phyloP scores from a whole-genome alignment of 768 basidiomycete species.

The Psilocybe sp. region DNA sequence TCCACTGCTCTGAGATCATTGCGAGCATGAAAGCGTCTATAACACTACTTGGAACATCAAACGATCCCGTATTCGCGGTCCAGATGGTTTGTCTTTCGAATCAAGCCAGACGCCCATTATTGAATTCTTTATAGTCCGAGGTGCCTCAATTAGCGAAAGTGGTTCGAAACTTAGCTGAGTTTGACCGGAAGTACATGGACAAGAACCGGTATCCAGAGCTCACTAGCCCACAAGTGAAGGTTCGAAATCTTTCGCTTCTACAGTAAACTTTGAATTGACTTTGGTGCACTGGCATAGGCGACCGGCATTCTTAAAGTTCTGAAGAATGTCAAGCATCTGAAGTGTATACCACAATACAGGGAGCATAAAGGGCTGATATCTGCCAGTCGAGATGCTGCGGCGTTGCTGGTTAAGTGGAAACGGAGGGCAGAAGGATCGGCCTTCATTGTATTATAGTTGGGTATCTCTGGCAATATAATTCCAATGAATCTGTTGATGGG shows the following conservation, averaged over 20 bases:
- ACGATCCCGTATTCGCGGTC: not conserved
- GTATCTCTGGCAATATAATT: not conserved
- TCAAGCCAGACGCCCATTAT: not conserved
- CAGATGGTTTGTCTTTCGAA: not conserved
- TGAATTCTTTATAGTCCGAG: not conserved
- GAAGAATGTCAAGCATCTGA: conserved; percentile 5
- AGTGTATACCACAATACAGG: conserved; percentile 5
- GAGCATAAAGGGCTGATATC: not conserved
- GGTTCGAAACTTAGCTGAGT: not conserved
- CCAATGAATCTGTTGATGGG: not conserved
- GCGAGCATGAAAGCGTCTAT: too few species aligned
- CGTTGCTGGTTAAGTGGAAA: conserved; percentile 5
- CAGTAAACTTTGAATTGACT: not conserved
- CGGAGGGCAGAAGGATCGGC: conserved; percentile 2
- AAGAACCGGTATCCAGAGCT: conserved; percentile 6
- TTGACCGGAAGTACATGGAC: conserved; percentile 7
- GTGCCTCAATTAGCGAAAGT: not conserved
- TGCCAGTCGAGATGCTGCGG: not conserved
- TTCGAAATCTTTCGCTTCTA: not conserved
- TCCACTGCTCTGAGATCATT: conserved; percentile 4
- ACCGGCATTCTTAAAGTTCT: not conserved
- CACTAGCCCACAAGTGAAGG: conserved; percentile 3
- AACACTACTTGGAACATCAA: too few species aligned
- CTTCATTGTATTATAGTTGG: not conserved
- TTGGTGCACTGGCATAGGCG: not conserved